A percentile compares a stretch with the other conserved stretches of the same genome.
Conservation (phyloP, 2,329 filamentous ascomycete genomes). For the Cryphonectria naterciae region DNA sequence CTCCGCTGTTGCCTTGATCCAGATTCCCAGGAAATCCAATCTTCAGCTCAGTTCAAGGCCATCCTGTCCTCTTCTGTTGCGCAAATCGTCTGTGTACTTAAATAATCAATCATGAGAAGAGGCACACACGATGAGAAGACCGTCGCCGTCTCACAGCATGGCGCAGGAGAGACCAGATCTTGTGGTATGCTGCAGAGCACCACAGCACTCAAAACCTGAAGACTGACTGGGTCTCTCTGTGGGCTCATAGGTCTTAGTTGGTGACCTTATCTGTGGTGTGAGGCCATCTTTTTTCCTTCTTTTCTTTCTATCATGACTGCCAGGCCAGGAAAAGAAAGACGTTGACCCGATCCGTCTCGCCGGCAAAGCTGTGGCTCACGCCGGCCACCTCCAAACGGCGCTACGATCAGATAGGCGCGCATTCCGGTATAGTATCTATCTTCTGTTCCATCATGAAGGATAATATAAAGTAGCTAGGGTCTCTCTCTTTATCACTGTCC, state of each 20-base stretch:
- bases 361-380: conserved; percentile 3
- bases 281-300: background rate
- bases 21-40: no score
- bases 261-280: background rate
- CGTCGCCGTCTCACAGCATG: no score
- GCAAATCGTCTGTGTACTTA: no score
- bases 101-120: no score
- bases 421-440: no score
- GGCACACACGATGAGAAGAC: no score
- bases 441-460: background rate
- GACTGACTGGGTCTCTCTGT: background rate
- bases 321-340: background rate
- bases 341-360: conserved; percentile 14
- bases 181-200: background rate
- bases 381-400: background rate
- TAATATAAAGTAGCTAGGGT: background rate
- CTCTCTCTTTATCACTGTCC: background rate
- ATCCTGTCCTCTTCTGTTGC: no score
- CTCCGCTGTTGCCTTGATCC: background rate
- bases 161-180: background rate
- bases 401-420: background rate
- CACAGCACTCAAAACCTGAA: no score
- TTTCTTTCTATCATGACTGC: background rate
- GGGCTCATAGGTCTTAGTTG: background rate
- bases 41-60: no score